Evolutionary conservation across 768 basidiomycete genomes (phyloP).

Genomic region (Cyathus striatus): DNA sequence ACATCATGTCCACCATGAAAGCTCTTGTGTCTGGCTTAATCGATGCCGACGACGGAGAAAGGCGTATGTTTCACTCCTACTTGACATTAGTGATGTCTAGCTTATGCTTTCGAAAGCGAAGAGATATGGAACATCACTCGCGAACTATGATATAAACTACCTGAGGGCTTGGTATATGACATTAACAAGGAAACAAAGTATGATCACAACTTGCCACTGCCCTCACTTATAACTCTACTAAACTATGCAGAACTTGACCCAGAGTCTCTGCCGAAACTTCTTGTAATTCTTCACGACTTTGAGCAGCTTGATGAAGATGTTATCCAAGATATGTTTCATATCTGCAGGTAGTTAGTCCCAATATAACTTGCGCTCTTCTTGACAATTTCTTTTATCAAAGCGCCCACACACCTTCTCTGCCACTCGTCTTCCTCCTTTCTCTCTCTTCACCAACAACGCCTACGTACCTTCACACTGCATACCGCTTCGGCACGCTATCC

Average conservation of each 20-base stretch:
- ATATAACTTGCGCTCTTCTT: neutral
- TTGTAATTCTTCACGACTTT: conserved; percentile 67
- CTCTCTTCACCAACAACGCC: conserved; percentile 52
- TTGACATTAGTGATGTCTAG: no score
- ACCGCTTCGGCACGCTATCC: conserved; percentile 54
- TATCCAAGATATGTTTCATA: conserved; percentile 65
- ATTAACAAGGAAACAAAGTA: conserved; percentile 32
- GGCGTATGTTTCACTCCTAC: conserved; percentile 11
- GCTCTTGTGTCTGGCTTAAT: conserved; percentile 49
- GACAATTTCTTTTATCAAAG: conserved; percentile 24
- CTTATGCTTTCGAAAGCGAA: no score
- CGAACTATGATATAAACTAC: conserved; percentile 55
- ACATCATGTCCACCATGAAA: conserved; percentile 48
- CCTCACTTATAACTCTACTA: neutral
- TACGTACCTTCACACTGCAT: conserved; percentile 55
- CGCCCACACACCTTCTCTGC: conserved; percentile 45
- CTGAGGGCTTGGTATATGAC: conserved; percentile 58
- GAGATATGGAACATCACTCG: conserved; percentile 50
- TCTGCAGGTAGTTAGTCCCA: conserved; percentile 53
- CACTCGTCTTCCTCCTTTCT: conserved; percentile 60
- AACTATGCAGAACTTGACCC: conserved; percentile 4
- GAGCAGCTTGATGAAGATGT: conserved; percentile 63
- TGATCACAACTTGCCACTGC: neutral
- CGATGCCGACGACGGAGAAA: conserved; percentile 21
- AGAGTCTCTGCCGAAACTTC: conserved; percentile 30